These are phyloP conservation scores for Aspergillus sergii DNA, from an alignment of 2,329 filamentous ascomycete genomes.

Conservation along the genomic window DNA sequence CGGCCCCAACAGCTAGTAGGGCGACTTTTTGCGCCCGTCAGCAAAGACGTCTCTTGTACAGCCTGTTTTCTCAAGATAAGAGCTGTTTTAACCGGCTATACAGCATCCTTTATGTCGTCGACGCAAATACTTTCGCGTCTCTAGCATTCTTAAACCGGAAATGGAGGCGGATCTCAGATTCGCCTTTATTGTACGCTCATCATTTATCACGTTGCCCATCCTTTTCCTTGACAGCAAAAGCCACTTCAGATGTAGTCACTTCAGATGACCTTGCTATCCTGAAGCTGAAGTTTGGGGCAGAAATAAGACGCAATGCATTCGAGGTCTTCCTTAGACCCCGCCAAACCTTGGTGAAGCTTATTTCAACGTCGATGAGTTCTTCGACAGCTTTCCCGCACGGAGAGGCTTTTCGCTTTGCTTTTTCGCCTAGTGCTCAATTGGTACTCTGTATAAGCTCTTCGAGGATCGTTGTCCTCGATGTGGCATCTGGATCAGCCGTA, in stretches of 20 bases:
- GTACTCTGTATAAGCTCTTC: slow-evolving; percentile 84
- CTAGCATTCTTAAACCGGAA: slow-evolving; percentile 46
- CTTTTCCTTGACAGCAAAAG: slow-evolving; percentile 41
- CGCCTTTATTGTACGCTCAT: slow-evolving; percentile 47
- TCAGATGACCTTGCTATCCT: slow-evolving; percentile 60
- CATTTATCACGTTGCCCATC: slow-evolving; percentile 49
- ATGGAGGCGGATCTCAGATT: slow-evolving; percentile 49
- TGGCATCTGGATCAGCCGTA: slow-evolving; percentile 60
- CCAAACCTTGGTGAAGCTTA: slow-evolving; percentile 73
- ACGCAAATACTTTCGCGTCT: slow-evolving; percentile 52
- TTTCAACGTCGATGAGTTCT: slow-evolving; percentile 82
- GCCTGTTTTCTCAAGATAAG: neutral
- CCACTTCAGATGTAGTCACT: slow-evolving; percentile 32
- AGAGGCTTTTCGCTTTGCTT: slow-evolving; percentile 81
- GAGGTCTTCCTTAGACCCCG: slow-evolving; percentile 72
- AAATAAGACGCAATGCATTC: slow-evolving; percentile 77
- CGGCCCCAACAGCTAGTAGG: neutral
- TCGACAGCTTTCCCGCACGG: slow-evolving; percentile 77
- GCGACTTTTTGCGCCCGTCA: neutral
- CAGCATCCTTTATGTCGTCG: slow-evolving; percentile 51
- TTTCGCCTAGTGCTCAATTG: slow-evolving; percentile 74
- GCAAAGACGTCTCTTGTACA: slow-evolving; percentile 1
- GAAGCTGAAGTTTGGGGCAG: slow-evolving; percentile 66
- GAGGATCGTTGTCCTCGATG: slow-evolving; percentile 76
- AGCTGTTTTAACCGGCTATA: slow-evolving; percentile 23